phyloP scores from a whole-genome alignment of 176 grass and related monocot species.

The Raddia distichophylla region DNA sequence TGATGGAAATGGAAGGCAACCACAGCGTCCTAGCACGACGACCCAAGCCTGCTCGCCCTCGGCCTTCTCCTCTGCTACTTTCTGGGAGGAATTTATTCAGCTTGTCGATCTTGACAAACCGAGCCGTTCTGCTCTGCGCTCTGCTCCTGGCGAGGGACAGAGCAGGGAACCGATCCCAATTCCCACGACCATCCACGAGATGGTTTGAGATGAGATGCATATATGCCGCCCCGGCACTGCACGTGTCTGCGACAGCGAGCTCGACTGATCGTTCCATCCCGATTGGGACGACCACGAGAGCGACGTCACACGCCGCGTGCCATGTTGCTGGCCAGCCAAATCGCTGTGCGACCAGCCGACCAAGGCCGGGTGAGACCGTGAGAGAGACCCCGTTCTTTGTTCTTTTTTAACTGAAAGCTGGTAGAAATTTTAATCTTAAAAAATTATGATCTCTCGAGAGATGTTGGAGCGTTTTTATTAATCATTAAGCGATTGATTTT shows the following conservation, averaged over 20 bases:
- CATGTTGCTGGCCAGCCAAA: conserved; percentile 16
- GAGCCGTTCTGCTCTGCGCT: neutral
- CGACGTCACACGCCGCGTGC: conserved; percentile 29
- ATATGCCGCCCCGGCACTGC: conserved; percentile 14
- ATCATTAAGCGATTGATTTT: too few relatives aligned
- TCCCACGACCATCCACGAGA: neutral
- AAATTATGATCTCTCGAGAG: too few relatives aligned
- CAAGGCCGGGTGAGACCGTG: neutral
- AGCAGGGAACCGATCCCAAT: neutral
- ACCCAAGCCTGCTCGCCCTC: neutral
- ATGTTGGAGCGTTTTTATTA: too few relatives aligned
- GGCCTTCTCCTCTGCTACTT: neutral
- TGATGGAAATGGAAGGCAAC: neutral
- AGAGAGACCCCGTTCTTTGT: too few relatives aligned
- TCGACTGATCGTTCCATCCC: neutral
- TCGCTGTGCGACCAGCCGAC: neutral
- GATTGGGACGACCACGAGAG: conserved; percentile 30
- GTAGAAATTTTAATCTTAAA: too few relatives aligned
- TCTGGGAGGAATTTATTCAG: neutral
- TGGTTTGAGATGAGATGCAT: too few relatives aligned
- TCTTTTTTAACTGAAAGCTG: too few relatives aligned
- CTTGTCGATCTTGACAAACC: neutral
- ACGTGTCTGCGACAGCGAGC: conserved; percentile 31
- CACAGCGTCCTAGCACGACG: neutral
- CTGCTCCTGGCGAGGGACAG: neutral